Evolutionary conservation across 176 grass and related monocot species (phyloP).

Genomic region (Eleusine indica): DNA sequence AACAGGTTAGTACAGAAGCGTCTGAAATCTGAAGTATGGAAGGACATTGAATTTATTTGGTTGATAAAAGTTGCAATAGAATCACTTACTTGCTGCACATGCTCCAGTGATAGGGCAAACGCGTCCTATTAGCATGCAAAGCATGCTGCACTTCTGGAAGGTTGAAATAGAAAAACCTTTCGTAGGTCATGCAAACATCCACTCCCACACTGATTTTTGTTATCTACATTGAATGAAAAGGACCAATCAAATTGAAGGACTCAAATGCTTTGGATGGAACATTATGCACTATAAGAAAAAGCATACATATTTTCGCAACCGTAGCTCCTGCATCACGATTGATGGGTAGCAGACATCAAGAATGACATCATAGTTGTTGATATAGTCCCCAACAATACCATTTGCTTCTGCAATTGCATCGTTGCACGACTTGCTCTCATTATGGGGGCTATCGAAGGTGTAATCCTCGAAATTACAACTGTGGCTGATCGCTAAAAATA

Average conservation of each 20-base stretch:
- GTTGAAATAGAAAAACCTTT: conserved; percentile 92
- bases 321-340: conserved; percentile 88
- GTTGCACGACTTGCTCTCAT: conserved; percentile 81
- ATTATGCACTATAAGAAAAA: not conserved
- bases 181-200: conserved; percentile 92
- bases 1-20: not conserved
- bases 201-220: conserved; percentile 86
- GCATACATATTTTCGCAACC: conserved; percentile 91
- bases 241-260: conserved; percentile 12
- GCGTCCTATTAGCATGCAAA: conserved; percentile 91
- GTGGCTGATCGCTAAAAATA: conserved; percentile 76
- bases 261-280: conserved; percentile 11
- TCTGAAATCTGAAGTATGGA: not conserved
- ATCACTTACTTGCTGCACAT: conserved; percentile 94
- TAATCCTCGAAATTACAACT: conserved; percentile 95
- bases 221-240: conserved; percentile 41
- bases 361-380: conserved; percentile 90
- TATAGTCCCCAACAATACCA: conserved; percentile 70
- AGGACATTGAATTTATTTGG: not conserved
- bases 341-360: conserved; percentile 95
- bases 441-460: conserved; percentile 59
- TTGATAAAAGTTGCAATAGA: not conserved
- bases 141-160: conserved; percentile 91
- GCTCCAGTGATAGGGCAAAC: conserved; percentile 79
- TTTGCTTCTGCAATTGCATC: conserved; percentile 76